Evolutionary conservation across 2,329 filamentous ascomycete species (phyloP).

Genomic region (Ophiosphaerella herpotricha): DNA sequence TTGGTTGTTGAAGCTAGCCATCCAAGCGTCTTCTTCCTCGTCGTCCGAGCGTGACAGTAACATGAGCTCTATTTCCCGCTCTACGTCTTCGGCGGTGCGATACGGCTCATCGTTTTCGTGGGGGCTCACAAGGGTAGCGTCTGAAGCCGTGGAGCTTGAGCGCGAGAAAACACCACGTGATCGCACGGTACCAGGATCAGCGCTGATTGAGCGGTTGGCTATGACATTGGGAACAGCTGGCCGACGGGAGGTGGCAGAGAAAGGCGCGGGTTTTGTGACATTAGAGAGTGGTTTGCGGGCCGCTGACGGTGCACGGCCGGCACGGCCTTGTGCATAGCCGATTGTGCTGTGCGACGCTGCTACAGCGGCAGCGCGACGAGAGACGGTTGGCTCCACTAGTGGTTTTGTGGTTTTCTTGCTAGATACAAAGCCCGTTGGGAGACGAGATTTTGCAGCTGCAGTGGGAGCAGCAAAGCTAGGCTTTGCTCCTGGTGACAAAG

Average conservation of each 20-base stretch:
- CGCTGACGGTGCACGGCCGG: constrained; percentile 48
- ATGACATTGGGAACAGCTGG: constrained; percentile 21
- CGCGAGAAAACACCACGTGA: constrained; percentile 34
- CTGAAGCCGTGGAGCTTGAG: constrained; percentile 40
- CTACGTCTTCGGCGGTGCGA: constrained; percentile 40
- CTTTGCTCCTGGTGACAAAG: constrained; percentile 42
- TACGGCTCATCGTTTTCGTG: constrained; percentile 16
- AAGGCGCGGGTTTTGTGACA: constrained; percentile 37
- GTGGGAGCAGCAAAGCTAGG: constrained; percentile 48
- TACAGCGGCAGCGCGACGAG: constrained; percentile 65
- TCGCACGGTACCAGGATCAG: constrained; percentile 9
- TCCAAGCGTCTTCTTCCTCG: constrained; percentile 38
- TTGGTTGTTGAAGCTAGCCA: constrained; percentile 34
- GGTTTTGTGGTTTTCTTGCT: constrained; percentile 48
- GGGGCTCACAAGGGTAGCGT: constrained; percentile 34
- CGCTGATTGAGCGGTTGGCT: constrained; percentile 16
- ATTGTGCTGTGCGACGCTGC: constrained; percentile 79
- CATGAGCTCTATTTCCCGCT: constrained; percentile 38
- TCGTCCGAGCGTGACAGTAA: constrained; percentile 33
- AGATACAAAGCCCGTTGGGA: constrained; percentile 37
- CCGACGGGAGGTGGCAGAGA: constrained; percentile 28
- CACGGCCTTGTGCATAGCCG: constrained; percentile 80
- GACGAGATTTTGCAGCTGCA: constrained; percentile 46
- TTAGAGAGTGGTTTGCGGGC: constrained; percentile 45
- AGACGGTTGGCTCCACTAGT: constrained; percentile 52